Conservation (phyloP, 306 rosid species). For the Cyamopsis tetragonoloba region DNA sequence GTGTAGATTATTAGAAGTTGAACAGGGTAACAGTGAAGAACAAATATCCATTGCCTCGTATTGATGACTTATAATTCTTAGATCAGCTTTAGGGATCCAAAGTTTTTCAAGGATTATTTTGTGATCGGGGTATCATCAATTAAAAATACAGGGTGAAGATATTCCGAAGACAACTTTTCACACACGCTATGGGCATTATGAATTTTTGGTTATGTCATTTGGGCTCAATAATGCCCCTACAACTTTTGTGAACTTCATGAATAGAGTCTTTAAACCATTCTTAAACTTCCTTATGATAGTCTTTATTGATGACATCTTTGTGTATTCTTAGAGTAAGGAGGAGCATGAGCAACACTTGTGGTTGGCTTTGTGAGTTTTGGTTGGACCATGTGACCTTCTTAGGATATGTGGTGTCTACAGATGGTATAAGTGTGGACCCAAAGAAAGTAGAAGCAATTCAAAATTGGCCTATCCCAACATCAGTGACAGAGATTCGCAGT, state of each 20-base stretch:
- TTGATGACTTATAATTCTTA: too few species aligned
- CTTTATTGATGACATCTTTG: not conserved
- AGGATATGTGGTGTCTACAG: not conserved
- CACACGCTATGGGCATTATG: not conserved
- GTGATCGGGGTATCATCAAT: not conserved
- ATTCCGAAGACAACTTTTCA: too few species aligned
- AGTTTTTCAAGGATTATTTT: not conserved
- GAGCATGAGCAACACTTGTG: not conserved
- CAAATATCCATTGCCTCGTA: too few species aligned
- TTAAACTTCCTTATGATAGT: not conserved
- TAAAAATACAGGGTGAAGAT: not conserved
- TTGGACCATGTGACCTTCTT: too few species aligned
- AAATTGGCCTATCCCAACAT: not conserved
- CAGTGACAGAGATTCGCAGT: not conserved
- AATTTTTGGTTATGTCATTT: not conserved
- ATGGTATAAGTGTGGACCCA: too few species aligned
- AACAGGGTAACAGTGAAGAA: too few species aligned
- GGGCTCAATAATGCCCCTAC: too few species aligned
- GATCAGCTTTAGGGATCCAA: too few species aligned
- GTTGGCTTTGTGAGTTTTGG: too few species aligned
- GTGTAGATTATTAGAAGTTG: too few species aligned
- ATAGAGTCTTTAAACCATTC: not conserved
- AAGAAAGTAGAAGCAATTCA: not conserved
- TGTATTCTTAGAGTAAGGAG: not conserved
- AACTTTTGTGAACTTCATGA: not conserved